Conservation (phyloP, 2,329 filamentous ascomycete genomes). For the Epichloe brachyelytri region DNA sequence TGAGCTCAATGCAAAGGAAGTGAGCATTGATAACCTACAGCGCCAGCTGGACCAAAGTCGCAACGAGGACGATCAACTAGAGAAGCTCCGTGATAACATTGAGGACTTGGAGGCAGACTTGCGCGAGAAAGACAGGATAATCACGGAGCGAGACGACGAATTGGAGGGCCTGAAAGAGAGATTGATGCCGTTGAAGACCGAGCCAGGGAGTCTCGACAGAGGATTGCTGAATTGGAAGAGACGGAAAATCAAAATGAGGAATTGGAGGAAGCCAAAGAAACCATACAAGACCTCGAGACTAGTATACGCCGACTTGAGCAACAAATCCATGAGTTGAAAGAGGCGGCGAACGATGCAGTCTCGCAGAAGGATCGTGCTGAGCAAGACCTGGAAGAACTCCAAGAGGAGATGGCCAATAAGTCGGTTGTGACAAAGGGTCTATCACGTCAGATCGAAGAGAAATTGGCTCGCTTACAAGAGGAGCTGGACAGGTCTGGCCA, state of each 20-base stretch:
- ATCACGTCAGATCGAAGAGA: conserved; percentile 63
- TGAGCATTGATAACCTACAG: conserved; percentile 47
- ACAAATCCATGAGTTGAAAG: conserved; percentile 40
- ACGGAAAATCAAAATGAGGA: conserved; percentile 38
- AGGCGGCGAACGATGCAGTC: conserved; percentile 39
- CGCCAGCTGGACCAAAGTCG: conserved; percentile 44
- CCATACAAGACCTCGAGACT: conserved; percentile 45
- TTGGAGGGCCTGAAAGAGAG: conserved; percentile 52
- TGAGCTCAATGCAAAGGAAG: conserved; percentile 43
- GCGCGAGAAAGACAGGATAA: conserved; percentile 59
- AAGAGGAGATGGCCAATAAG: conserved; percentile 68
- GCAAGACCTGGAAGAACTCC: conserved; percentile 49
- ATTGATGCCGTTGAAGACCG: conserved; percentile 41
- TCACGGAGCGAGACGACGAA: conserved; percentile 65
- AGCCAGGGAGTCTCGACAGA: conserved; percentile 43
- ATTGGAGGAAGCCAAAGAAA: conserved; percentile 42
- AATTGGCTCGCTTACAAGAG: conserved; percentile 49
- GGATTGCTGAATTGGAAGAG: conserved; percentile 41
- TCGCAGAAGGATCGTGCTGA: conserved; percentile 44
- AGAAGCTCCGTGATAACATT: conserved; percentile 60
- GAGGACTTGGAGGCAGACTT: conserved; percentile 64
- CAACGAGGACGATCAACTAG: conserved; percentile 43
- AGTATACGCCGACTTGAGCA: conserved; percentile 40
- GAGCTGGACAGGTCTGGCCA: conserved; percentile 45
- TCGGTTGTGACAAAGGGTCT: conserved; percentile 64